A percentile compares a stretch with the other conserved stretches of the same genome.
phyloP scores from a whole-genome alignment of 2,329 filamentous ascomycete species.

The Fusarium sp. region DNA sequence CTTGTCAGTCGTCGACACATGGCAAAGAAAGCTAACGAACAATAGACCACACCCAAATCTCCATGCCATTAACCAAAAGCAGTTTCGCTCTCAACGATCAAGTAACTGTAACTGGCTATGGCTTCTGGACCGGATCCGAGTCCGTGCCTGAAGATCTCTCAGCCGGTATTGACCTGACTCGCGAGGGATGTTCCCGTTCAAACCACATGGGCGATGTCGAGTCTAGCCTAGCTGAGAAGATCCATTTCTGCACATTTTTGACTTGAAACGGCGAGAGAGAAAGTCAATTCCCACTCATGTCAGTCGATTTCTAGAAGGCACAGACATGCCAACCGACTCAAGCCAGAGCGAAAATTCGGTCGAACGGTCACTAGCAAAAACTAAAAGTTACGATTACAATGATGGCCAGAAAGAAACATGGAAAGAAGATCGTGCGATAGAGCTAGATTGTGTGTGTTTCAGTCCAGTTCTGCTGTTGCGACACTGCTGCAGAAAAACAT shows the following conservation, averaged over 20 bases:
- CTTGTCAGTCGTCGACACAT: not conserved
- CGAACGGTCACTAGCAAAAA: slow-evolving; percentile 1
- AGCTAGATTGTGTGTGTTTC: slow-evolving; percentile 11
- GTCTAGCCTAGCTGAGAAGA: not conserved
- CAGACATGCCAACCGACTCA: not conserved
- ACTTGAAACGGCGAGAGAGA: slow-evolving; percentile 16
- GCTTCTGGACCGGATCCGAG: slow-evolving; percentile 23
- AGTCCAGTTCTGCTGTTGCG: slow-evolving; percentile 13
- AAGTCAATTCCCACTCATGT: not conserved
- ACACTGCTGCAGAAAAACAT: slow-evolving; percentile 17
- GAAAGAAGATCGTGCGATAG: slow-evolving; percentile 37
- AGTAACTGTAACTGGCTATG: slow-evolving; percentile 18
- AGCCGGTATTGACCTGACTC: slow-evolving; percentile 39
- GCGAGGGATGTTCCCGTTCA: slow-evolving; percentile 4
- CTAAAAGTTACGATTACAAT: slow-evolving; percentile 10
- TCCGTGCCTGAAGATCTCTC: slow-evolving; percentile 45
- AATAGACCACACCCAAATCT: slow-evolving; percentile 14
- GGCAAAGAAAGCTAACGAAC: slow-evolving; percentile 11
- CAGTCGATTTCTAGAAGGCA: slow-evolving; percentile 16
- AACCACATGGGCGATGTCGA: slow-evolving; percentile 13
- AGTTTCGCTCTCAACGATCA: slow-evolving; percentile 21
- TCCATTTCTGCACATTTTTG: slow-evolving; percentile 1
- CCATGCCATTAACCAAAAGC: slow-evolving; percentile 30
- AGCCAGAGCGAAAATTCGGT: slow-evolving; percentile 1
- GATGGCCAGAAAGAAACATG: slow-evolving; percentile 23